phyloP scores from a whole-genome alignment of 768 basidiomycete genomes.

The Postia placenta region DNA sequence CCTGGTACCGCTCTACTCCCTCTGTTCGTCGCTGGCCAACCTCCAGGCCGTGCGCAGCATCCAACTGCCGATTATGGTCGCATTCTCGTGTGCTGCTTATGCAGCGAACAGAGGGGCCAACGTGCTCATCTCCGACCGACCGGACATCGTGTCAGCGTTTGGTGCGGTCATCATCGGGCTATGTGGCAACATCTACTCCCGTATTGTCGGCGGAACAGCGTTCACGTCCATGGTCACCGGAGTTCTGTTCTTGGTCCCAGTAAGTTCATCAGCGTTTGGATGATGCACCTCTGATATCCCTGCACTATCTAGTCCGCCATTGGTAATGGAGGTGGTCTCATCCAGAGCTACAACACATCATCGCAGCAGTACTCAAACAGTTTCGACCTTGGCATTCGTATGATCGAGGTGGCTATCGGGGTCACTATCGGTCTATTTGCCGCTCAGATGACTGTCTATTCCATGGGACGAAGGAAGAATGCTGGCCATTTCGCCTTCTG shows the following conservation, averaged over 20 bases:
- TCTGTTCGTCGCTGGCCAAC: conserved; percentile 68
- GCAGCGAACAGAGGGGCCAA: conserved; percentile 63
- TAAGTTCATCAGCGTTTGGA: conserved; percentile 30
- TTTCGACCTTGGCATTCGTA: conserved; percentile 72
- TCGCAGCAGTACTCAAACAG: conserved; percentile 70
- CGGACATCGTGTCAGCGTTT: conserved; percentile 71
- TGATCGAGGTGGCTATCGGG: conserved; percentile 81
- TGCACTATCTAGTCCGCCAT: conserved; percentile 52
- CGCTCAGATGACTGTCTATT: conserved; percentile 74
- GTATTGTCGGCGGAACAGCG: conserved; percentile 70
- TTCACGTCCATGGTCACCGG: conserved; percentile 92
- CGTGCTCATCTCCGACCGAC: conserved; percentile 53
- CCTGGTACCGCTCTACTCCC: conserved; percentile 73
- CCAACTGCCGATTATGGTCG: conserved; percentile 73
- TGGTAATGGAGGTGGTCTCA: conserved; percentile 67
- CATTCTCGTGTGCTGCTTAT: conserved; percentile 71
- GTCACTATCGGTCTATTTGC: conserved; percentile 82
- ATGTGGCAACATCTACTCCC: conserved; percentile 79
- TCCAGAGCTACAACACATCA: conserved; percentile 52
- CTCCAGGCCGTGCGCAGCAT: conserved; percentile 65
- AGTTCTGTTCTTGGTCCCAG: conserved; percentile 87
- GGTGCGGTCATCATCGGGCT: conserved; percentile 75
- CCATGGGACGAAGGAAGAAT: conserved; percentile 68
- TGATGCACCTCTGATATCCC: neutral
- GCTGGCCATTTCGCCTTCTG: conserved; percentile 73